Base-by-base conservation (phyloP, 2,329 filamentous ascomycete species). In the Neofusicoccum kwambonambiense region DNA sequence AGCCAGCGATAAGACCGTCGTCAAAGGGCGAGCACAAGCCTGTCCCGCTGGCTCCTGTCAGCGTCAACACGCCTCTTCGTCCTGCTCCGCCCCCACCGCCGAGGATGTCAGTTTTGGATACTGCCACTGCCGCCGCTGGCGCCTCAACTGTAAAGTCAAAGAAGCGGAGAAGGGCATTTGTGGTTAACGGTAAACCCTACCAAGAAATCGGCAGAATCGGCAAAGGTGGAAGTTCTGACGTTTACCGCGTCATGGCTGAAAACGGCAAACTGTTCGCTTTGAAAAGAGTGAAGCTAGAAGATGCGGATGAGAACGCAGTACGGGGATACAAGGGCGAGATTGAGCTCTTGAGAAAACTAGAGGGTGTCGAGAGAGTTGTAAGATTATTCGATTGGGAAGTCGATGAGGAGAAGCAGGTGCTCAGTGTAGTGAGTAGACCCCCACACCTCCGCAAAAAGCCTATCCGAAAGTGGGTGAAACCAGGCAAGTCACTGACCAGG, bases 81-180 rank as follows among this genome's bases (percentile, higher is more conserved):
- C 85, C 90, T 22, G 92, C 92, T 2, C 69, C 69, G 8, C 76
- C 89, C 17, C 94, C 94, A 2, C 93, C 93, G 7, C 94, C 95
- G 0, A 98, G 97, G 77, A 98, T 98, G 94, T 95, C 91, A 1
- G 90, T 97, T 7, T 81, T 97, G n/a, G 93, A 98, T 69, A 90
- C 93, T 3, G 94, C 93, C 2, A 97, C 94, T 1, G 87, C 90
- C 1, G 89, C 89, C 11, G 92, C 90, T 3, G 93, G 93, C 13
- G 91, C 92, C 31, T 88, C 90, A 4, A 89, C 90, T 0, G 88
- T 92, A 3, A 90, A 93, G 72, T 76, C 93, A 81, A 70, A 85
- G 73, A 93, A 91, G 77, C 92, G 92, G 73, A 87, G 92, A 52
- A 92, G 92, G 68, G 89, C 94, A 65, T 85, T 98, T 65, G 89